Evolutionary conservation across 192 early-diverging fungal genomes (phyloP).

Genomic region (Chytriomyces confervae): DNA sequence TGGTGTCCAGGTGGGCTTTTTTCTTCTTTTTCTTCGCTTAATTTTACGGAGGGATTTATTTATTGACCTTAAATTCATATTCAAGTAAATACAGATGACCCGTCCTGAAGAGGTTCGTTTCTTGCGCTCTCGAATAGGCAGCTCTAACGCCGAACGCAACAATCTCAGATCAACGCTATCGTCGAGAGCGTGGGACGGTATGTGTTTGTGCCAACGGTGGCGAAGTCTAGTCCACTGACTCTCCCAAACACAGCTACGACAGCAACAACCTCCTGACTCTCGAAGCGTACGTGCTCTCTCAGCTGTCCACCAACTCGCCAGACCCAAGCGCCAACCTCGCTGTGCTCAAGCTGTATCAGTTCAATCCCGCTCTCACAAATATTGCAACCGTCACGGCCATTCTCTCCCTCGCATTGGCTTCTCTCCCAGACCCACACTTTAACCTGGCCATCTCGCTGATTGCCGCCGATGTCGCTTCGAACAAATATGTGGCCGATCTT

Average conservation of each 20-base stretch:
- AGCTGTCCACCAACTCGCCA: slow-evolving; percentile 78
- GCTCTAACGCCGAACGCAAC: too few species aligned
- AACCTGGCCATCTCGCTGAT: slow-evolving; percentile 89
- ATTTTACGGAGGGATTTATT: too few species aligned
- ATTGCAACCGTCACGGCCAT: slow-evolving; percentile 74
- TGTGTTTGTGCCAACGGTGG: not conserved
- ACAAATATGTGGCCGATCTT: slow-evolving; percentile 62
- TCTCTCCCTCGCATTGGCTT: slow-evolving; percentile 81
- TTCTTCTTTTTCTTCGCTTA: not conserved
- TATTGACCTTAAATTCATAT: not conserved
- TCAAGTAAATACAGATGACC: not conserved
- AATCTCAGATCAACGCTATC: slow-evolving; percentile 45
- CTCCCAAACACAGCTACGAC: slow-evolving; percentile 72
- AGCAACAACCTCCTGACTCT: slow-evolving; percentile 82
- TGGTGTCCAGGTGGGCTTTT: not conserved
- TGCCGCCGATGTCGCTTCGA: slow-evolving; percentile 69
- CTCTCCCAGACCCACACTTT: slow-evolving; percentile 86
- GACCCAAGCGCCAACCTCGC: slow-evolving; percentile 92
- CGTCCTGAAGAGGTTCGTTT: slow-evolving; percentile 37
- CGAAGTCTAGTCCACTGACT: not conserved
- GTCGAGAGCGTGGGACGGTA: slow-evolving; percentile 53
- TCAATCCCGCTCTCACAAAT: slow-evolving; percentile 81
- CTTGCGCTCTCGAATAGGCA: too few species aligned
- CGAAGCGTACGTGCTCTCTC: slow-evolving; percentile 80
- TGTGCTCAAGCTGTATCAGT: slow-evolving; percentile 93